Base-by-base conservation (phyloP, 1,139 yeast genomes). In the Eremothecium gossypii region DNA sequence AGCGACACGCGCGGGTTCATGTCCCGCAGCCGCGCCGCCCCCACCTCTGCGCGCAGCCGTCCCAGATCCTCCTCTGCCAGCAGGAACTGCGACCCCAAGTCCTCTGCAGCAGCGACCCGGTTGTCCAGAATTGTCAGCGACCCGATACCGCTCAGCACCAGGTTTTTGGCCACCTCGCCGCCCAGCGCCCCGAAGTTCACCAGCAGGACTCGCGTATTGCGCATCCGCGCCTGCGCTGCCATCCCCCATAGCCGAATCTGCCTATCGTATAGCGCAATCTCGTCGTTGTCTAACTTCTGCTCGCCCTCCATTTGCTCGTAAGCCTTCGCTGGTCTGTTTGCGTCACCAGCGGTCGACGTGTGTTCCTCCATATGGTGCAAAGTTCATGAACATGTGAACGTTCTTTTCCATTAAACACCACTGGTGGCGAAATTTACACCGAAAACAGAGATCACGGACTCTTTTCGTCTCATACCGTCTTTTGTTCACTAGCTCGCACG, bases 211-310 rank as follows among this genome's bases (percentile, higher is more conserved):
- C 74, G 74, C 11, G 96, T 82, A 26, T 80, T 75, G 37, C 94
- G 71, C 67, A 91, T 75, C 40, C 87, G 68, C 40, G 77, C 71
- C 62, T 91, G 99, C 11, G 97, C 95, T 27, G 84, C 93, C 65
- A 91, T 71, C 9, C 98, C 98, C 99, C 99, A 91, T 31, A 91
- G 71, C 50, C 99, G 68, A 53, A 91, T 89, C 62, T 91, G 99
- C 46, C 99, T 75, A 63, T 91, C 99, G 60, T 91, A 91, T 27
- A 89, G 69, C 1, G 95, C 95, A 44, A 89, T 79, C 61, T 89
- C 97, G 55, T 87, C 96, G 66, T 34, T 34, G 14, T 34, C 29
- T 23, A 34, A 17, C 7, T 14, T 23, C n/a, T 34, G 13, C 6
- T 23, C 37, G n/a, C n/a, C n/a, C 12, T 10, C 12, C 35, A 32